These are phyloP conservation scores for Sphagnum fallax DNA, from an alignment of 228 moss, liverwort and hornwort genomes.

Conservation along the genomic window DNA sequence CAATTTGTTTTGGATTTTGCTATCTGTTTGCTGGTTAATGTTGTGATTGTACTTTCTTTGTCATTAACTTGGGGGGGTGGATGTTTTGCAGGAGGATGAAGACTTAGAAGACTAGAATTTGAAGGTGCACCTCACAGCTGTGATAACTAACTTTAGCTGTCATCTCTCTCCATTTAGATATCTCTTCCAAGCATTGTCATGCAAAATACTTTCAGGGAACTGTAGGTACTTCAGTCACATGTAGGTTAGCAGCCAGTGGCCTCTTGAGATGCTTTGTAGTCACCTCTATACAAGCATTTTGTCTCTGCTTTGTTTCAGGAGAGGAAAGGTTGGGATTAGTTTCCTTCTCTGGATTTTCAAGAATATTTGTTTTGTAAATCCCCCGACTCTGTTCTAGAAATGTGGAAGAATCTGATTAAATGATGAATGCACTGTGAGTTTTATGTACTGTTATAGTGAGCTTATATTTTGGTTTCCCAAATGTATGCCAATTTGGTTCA, in stretches of 20 bases:
- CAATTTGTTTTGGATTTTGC: background rate
- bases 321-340: slow-evolving; percentile 28
- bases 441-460: too few species aligned
- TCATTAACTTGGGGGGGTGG: slow-evolving; percentile 56
- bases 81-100: slow-evolving; percentile 67
- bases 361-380: slow-evolving; percentile 55
- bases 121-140: slow-evolving; percentile 37
- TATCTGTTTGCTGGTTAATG: too few species aligned
- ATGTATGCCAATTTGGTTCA: too few species aligned
- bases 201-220: slow-evolving; percentile 41
- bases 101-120: slow-evolving; percentile 73
- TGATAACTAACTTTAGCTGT: slow-evolving; percentile 12
- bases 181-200: slow-evolving; percentile 16
- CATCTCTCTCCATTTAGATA: slow-evolving; percentile 1
- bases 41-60: background rate
- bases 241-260: slow-evolving; percentile 16
- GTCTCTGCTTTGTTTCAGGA: slow-evolving; percentile 14
- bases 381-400: background rate
- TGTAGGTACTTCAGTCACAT: slow-evolving; percentile 17
- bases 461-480: too few species aligned
- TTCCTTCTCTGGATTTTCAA: slow-evolving; percentile 29
- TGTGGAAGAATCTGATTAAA: too few species aligned
- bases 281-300: slow-evolving; percentile 8
- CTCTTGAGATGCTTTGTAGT: slow-evolving; percentile 12
- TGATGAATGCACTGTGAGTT: too few species aligned